phyloP scores from a whole-genome alignment of 2,329 filamentous ascomycete species.

The Stemphylium beticola region DNA sequence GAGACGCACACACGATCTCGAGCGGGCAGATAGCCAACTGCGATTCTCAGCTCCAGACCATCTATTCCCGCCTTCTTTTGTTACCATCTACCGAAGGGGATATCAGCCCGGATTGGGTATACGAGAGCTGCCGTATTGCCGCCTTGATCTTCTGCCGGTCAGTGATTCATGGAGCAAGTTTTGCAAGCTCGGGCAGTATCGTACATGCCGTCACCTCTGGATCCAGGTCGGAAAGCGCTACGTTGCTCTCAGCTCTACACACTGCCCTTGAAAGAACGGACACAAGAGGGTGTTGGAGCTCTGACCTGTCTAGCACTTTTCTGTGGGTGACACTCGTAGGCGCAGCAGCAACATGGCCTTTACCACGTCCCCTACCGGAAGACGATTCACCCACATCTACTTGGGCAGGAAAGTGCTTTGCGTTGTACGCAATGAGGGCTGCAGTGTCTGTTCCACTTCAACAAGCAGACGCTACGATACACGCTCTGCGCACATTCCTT shows the following conservation, averaged over 20 bases:
- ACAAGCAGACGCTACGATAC: constrained; percentile 26
- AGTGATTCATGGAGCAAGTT: constrained; percentile 34
- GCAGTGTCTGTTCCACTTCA: constrained; percentile 29
- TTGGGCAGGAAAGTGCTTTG: constrained; percentile 41
- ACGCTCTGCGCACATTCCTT: constrained; percentile 36
- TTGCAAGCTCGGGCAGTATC: constrained; percentile 30
- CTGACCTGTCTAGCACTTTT: constrained; percentile 34
- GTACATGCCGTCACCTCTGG: constrained; percentile 20
- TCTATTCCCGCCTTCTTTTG: constrained; percentile 29
- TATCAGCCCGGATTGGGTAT: constrained; percentile 34
- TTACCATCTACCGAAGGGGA: constrained; percentile 21
- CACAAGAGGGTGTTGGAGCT: constrained; percentile 29
- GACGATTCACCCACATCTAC: constrained; percentile 13
- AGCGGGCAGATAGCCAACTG: constrained; percentile 21
- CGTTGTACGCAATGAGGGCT: constrained; percentile 33
- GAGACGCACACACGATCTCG: constrained; percentile 9
- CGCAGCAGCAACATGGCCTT: constrained; percentile 34
- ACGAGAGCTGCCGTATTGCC: constrained; percentile 42
- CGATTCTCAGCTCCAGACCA: constrained; percentile 34
- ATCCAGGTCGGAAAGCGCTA: constrained; percentile 9
- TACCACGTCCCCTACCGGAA: constrained; percentile 8
- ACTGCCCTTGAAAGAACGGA: constrained; percentile 34
- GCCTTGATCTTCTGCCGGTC: constrained; percentile 41
- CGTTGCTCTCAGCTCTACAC: constrained; percentile 32
- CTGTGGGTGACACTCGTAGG: constrained; percentile 43